phyloP scores from a whole-genome alignment of 2,329 filamentous ascomycete genomes.

The Aspergillus sp. region DNA sequence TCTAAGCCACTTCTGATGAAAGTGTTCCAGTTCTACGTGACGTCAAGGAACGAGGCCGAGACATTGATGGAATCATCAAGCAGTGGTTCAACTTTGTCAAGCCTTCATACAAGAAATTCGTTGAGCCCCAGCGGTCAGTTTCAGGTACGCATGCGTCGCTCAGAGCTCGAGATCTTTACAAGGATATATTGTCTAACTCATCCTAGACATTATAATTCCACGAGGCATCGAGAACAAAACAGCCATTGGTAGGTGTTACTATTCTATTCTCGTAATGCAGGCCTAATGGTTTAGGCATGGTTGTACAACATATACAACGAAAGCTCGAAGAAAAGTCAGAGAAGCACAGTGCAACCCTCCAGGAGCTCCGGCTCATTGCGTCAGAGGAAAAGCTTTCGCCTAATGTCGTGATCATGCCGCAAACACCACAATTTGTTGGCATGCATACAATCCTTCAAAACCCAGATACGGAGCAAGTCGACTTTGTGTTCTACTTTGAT shows the following conservation, averaged over 20 bases:
- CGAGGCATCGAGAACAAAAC: constrained; percentile 93
- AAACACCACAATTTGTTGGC: constrained; percentile 78
- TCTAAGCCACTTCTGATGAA: constrained; percentile 25
- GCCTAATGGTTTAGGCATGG: constrained; percentile 67
- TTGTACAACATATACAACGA: constrained; percentile 88
- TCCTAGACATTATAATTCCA: constrained; percentile 84
- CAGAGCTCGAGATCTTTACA: no score
- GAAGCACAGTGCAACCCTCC: constrained; percentile 78
- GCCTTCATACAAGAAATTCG: constrained; percentile 92
- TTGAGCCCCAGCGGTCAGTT: constrained; percentile 87
- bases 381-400: constrained; percentile 73
- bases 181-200: constrained; percentile 19
- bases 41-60: constrained; percentile 83
- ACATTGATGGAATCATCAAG: constrained; percentile 94
- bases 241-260: constrained; percentile 64
- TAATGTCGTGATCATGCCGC: constrained; percentile 73
- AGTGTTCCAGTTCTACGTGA: constrained; percentile 72
- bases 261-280: constrained; percentile 1
- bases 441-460: constrained; percentile 93
- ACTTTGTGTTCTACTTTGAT: constrained; percentile 98
- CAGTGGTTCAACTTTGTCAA: constrained; percentile 98
- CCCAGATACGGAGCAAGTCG: constrained; percentile 76
- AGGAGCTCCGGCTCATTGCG: constrained; percentile 69
- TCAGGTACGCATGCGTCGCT: constrained; percentile 59
- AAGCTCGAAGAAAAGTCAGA: constrained; percentile 85